Evolutionary conservation across 73 alveolate genomes (phyloP).

Genomic region (Effrenium voratum): DNA sequence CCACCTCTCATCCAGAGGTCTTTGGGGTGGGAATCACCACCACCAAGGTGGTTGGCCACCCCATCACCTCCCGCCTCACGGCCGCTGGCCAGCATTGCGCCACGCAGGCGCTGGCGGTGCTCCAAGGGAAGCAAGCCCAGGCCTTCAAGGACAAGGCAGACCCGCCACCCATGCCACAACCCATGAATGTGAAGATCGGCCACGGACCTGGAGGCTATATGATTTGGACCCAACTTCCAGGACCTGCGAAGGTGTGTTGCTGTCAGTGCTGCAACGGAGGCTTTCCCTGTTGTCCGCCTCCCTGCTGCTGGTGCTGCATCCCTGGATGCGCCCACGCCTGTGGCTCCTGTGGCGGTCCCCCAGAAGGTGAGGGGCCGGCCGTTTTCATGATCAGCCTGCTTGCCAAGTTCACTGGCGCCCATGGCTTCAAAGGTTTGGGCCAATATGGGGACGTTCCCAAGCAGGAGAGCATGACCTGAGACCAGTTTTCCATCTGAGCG

Average conservation of each 20-base stretch:
- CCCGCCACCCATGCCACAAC: conserved; percentile 31
- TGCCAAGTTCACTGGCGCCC: conserved; percentile 16
- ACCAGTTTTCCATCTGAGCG: background rate
- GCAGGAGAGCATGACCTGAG: conserved; percentile 39
- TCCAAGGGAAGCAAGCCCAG: background rate
- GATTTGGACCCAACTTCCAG: conserved; percentile 46
- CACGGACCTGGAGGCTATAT: conserved; percentile 90
- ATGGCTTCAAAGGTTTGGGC: conserved; percentile 59
- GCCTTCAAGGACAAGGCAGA: conserved; percentile 36
- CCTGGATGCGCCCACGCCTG: conserved; percentile 45
- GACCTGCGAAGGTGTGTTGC: conserved; percentile 57
- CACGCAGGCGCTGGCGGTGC: conserved; percentile 25
- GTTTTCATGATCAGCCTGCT: conserved; percentile 15
- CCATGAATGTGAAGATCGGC: conserved; percentile 87
- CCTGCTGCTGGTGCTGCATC: conserved; percentile 76
- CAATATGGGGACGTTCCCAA: conserved; percentile 30
- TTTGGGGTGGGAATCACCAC: conserved; percentile 47
- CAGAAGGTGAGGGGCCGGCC: conserved; percentile 74
- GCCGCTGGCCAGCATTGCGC: conserved; percentile 46
- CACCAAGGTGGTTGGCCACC: conserved; percentile 55
- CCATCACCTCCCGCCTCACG: background rate
- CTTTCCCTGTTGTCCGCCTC: conserved; percentile 55
- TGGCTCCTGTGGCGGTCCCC: conserved; percentile 42
- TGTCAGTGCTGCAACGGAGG: conserved; percentile 56
- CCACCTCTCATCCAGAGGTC: conserved; percentile 69